These are phyloP conservation scores for Porogramme epimiltina DNA, from an alignment of 1,284 basidiomycete species.

Conservation along the genomic window DNA sequence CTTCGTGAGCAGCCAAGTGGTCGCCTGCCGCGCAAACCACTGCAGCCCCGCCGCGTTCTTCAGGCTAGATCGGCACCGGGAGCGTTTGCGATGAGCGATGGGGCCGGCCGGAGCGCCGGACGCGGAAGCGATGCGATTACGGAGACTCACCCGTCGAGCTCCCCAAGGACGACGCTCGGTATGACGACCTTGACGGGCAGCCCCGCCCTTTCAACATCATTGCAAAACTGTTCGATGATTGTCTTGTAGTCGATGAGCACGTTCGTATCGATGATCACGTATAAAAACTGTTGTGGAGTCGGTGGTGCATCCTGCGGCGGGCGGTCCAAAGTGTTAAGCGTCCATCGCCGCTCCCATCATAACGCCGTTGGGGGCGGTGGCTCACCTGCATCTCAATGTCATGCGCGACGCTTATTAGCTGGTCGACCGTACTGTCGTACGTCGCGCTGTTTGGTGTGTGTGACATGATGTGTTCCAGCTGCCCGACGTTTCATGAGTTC, in stretches of 20 bases:
- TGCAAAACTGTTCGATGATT: constrained; percentile 61
- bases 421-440: constrained; percentile 44
- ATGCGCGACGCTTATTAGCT: constrained; percentile 55
- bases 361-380: background rate
- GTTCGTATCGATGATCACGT: constrained; percentile 74
- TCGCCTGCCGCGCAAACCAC: constrained; percentile 72
- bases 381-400: constrained; percentile 70
- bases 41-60: constrained; percentile 59
- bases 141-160: constrained; percentile 65
- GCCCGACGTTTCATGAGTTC: background rate
- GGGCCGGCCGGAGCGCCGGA: too few species aligned
- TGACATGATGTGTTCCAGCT: constrained; percentile 2
- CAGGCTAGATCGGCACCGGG: constrained; percentile 44
- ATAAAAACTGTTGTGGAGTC: constrained; percentile 27
- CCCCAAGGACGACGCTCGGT: constrained; percentile 70
- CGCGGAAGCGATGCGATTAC: background rate
- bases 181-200: constrained; percentile 61
- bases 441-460: background rate
- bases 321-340: background rate
- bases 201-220: constrained; percentile 52
- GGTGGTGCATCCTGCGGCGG: constrained; percentile 21
- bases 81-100: too few species aligned
- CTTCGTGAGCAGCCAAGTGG: constrained; percentile 68
- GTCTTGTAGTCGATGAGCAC: constrained; percentile 67
- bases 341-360: too few species aligned